Base-by-base conservation (phyloP, 257 asterid species). In the Gynochthodes officinalis region DNA sequence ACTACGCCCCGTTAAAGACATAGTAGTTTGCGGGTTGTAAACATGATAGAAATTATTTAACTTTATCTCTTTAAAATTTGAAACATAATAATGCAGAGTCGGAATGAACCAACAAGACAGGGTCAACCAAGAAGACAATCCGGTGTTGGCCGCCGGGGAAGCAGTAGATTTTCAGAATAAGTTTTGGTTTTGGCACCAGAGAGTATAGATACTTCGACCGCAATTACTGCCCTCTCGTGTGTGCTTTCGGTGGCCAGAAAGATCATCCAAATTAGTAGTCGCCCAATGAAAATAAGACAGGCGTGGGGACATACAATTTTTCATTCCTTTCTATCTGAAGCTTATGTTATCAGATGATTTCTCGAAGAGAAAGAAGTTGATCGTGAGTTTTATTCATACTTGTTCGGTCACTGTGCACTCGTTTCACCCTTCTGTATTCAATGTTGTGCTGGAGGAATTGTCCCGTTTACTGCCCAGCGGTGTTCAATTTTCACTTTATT, bases 141-240 rank as follows among this genome's bases (percentile, higher is more conserved):
- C 76, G 81, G 84, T 67, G 88, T 87, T 63, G 96, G 93, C 18
- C 86, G 88, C 60, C 77, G 93, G 73, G 96, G 96, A 72, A 82
- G 84, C 65, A 85, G 90, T 81, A 83, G 94, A 79, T 68, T 19
- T 60, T 87, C 84, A 81, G 78, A 75, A 69, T 49, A 48, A 70
- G 5, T 74, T 43, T n/a, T 65, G 14, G 37, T 12, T 55, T 66
- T 0, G 5, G 25, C 67, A 48, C 53, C 14, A 13, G 21, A 48
- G 53, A 48, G 14, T 48, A 37, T 13, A 9, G 11, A 2, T n/a
- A 27, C 73, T 40, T 72, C 54, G 60, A 62, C 53, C n/a, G 64
- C 48, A 23, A 44, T 3, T 2, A 19, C 57, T n/a, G n/a, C n/a
- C n/a, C n/a, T 23, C 59, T 48, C 39, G 12, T 30, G 33, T 48